phyloP scores from a whole-genome alignment of 345 rosid genomes.

The Durio zibethinus region DNA sequence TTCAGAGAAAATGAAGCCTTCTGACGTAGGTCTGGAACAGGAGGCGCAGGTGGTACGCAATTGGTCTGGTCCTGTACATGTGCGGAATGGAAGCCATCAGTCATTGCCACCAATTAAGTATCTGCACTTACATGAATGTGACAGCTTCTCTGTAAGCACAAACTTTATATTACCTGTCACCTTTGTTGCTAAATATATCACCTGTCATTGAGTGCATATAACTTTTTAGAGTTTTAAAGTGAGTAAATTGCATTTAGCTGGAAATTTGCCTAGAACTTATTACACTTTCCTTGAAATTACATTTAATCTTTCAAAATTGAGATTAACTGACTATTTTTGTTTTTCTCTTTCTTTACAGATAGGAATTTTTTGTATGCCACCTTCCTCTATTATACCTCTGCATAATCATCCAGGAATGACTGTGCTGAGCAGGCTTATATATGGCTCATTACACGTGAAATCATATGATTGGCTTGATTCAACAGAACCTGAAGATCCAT shows the following conservation, averaged over 20 bases:
- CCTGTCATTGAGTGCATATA: background rate
- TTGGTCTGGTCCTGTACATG: slow-evolving; percentile 55
- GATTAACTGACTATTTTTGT: slow-evolving; percentile 5
- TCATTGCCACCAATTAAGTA: slow-evolving; percentile 74
- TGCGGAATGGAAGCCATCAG: slow-evolving; percentile 64
- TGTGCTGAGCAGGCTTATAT: slow-evolving; percentile 86
- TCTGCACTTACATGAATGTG: slow-evolving; percentile 83
- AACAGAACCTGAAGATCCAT: slow-evolving; percentile 44
- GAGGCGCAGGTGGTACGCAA: slow-evolving; percentile 76
- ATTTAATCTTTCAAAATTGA: background rate
- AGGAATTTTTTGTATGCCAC: slow-evolving; percentile 93
- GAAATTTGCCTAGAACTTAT: background rate
- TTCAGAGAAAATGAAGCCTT: slow-evolving; percentile 94
- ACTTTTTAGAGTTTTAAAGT: background rate
- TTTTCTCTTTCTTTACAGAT: slow-evolving; percentile 48
- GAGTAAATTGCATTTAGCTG: background rate
- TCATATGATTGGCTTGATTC: slow-evolving; percentile 88
- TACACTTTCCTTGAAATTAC: background rate
- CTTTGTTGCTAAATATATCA: background rate
- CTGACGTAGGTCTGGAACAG: slow-evolving; percentile 93
- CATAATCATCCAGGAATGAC: slow-evolving; percentile 98
- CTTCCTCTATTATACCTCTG: slow-evolving; percentile 84
- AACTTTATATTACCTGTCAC: slow-evolving; percentile 12
- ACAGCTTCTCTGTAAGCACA: slow-evolving; percentile 81
- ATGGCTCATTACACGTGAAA: slow-evolving; percentile 75